Conservation (phyloP, 805 yeast genomes). For the Saturnispora sanitii region DNA sequence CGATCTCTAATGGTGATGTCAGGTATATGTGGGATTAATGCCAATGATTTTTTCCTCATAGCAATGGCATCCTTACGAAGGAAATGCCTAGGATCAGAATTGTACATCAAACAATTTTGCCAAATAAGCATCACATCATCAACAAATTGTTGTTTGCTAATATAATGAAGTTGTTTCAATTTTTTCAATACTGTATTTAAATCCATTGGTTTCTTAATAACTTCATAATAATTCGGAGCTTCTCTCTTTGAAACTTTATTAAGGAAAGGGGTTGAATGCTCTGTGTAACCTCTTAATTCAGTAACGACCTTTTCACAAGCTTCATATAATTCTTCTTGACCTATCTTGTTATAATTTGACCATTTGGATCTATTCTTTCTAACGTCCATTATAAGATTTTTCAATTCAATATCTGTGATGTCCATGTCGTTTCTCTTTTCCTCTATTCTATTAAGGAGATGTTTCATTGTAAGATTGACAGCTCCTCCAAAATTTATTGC, state of each 20-base stretch:
- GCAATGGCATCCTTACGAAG: constrained; percentile 87
- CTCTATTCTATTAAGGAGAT: constrained; percentile 70
- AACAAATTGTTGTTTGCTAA: constrained; percentile 81
- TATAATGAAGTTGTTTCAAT: constrained; percentile 70
- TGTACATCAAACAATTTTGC: constrained; percentile 87
- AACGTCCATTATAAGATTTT: constrained; percentile 82
- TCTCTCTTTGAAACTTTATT: constrained; percentile 96
- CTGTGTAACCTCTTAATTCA: constrained; percentile 85
- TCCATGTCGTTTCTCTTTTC: constrained; percentile 64
- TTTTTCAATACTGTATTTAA: constrained; percentile 89
- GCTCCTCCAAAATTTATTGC: constrained; percentile 43
- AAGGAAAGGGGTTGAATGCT: constrained; percentile 91
- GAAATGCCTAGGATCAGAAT: constrained; percentile 90
- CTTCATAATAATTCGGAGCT: constrained; percentile 90
- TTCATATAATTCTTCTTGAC: constrained; percentile 96
- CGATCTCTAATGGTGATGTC: constrained; percentile 71
- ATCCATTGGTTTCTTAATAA: constrained; percentile 94
- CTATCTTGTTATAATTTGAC: constrained; percentile 92
- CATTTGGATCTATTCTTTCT: constrained; percentile 93
- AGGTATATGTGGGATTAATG: constrained; percentile 77
- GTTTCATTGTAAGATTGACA: constrained; percentile 68
- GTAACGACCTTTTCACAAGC: constrained; percentile 93
- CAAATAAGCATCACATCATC: constrained; percentile 92
- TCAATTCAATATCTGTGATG: constrained; percentile 72
- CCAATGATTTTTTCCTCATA: constrained; percentile 82